Percentiles rank a stretch among this genome's conserved stretches.
phyloP scores from a whole-genome alignment of 1,139 yeast genomes.

The Candida pseudoviswanathii region DNA sequence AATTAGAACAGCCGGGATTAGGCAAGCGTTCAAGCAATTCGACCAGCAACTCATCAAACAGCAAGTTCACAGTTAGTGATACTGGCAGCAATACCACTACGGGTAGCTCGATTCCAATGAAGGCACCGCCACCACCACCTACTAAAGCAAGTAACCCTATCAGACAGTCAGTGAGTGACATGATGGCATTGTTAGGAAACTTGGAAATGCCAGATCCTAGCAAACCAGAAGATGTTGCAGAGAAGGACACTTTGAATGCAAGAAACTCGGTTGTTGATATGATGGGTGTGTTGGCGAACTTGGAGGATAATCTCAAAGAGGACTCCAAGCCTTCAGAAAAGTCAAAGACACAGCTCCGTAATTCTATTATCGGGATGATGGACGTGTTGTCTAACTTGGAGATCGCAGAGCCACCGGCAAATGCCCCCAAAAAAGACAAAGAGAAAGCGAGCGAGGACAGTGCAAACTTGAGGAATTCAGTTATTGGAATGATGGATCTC shows the following conservation, averaged over 20 bases:
- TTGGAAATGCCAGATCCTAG: constrained; percentile 14
- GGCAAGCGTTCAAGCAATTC: neutral
- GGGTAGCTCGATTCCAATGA: neutral
- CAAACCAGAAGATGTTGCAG: neutral
- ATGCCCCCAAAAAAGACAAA: neutral
- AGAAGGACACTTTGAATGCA: neutral
- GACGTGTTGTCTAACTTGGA: constrained; percentile 17
- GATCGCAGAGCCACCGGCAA: neutral
- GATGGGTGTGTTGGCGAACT: constrained; percentile 21
- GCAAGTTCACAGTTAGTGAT: constrained; percentile 2
- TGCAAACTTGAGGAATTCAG: constrained; percentile 17
- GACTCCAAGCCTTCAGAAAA: constrained; percentile 1
- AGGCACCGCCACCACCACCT: neutral
- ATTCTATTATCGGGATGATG: constrained; percentile 25
- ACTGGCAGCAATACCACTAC: neutral
- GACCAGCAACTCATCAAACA: neutral
- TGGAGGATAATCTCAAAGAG: constrained; percentile 8
- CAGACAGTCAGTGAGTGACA: constrained; percentile 19
- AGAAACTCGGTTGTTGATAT: constrained; percentile 12
- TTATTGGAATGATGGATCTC: constrained; percentile 22
- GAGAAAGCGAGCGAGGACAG: neutral
- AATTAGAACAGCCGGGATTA: constrained; percentile 8
- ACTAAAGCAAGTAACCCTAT: neutral
- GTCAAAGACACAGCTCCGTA: constrained; percentile 12
- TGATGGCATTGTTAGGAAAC: constrained; percentile 22